Base-by-base conservation (phyloP, 352 stramenopile genomes). In the Globisporangium megalacanthum region DNA sequence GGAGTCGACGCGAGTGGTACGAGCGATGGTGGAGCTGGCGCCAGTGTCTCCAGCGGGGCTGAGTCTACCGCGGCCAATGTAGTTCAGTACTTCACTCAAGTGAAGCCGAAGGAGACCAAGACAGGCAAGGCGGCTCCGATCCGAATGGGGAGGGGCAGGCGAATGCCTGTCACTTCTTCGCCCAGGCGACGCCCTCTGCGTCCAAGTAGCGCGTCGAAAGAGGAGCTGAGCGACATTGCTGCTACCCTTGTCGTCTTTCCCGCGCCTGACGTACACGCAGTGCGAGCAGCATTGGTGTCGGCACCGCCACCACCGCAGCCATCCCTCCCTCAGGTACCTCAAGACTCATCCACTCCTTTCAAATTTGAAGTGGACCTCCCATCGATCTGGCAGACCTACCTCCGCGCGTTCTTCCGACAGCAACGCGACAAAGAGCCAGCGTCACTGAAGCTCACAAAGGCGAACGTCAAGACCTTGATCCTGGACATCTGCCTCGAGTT, bases 401-500 rank as follows among this genome's bases (percentile, higher is more conserved):
- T 78, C 6, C 60, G 61, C 44, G 61, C 61, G 3, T 66, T 54
- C 22, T 74, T 20, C 42, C 54, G 37, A 44, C 58, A 61, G n/a
- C 52, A 50, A 14, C 7, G 20, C 19, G 41, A 54, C 35, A 37
- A 20, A 17, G 41, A 68, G 20, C 45, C 45, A 9, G 44, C n/a
- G 15, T 47, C 51, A 11, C 50, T 64, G 17, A 58, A 60, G 33
- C 65, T 78, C 25, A 56, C 49, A 1, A 57, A 54, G 9, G 62
- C 62, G 3, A 69, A 81, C 37, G 14, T 72, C 13, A 79, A 79
- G 56, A 76, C 73, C 15, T 55, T 89, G 17, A 66, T 89, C 2
- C 61, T 92, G 5, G 82, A 92, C 52, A 72, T 92, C 6, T 85
- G 79, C 60, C 69, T 89, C 55, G 82, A 92, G 60, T 89, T 89